Conservation (phyloP, 1,139 yeast genomes). For the Taphrina wiesneri region DNA sequence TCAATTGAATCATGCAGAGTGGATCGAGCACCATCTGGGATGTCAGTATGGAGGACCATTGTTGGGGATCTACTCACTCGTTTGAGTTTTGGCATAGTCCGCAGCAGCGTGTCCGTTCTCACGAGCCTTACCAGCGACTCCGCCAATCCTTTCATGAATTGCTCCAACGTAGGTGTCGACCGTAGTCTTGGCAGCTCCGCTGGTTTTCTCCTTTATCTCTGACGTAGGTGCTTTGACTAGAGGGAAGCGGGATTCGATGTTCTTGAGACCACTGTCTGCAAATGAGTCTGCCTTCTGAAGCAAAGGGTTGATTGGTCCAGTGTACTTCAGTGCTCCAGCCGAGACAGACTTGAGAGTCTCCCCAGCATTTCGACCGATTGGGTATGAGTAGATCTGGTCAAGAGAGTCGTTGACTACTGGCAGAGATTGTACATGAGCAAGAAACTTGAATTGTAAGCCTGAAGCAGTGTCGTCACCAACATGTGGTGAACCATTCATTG, state of each 20-base stretch:
- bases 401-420: constrained; percentile 32
- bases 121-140: constrained; percentile 15
- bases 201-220: constrained; percentile 29
- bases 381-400: constrained; percentile 17
- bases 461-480: neutral
- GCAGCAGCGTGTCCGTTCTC: constrained; percentile 13
- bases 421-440: constrained; percentile 24
- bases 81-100: constrained; percentile 9
- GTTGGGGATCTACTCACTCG: neutral
- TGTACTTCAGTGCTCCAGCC: constrained; percentile 2
- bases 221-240: constrained; percentile 27
- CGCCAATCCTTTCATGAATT: constrained; percentile 18
- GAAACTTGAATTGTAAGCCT: constrained; percentile 16
- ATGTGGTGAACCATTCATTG: constrained; percentile 3
- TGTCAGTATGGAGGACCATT: neutral
- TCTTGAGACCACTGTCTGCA: constrained; percentile 26
- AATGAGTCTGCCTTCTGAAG: constrained; percentile 28
- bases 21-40: neutral
- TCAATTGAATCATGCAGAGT: constrained; percentile 13
- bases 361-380: constrained; percentile 23
- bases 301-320: constrained; percentile 28
- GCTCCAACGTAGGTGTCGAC: constrained; percentile 34
- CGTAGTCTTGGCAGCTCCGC: constrained; percentile 34
- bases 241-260: constrained; percentile 27
- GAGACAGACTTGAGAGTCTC: constrained; percentile 17